phyloP scores from a whole-genome alignment of 2,329 filamentous ascomycete genomes.

The Pseudogymnoascus verrucosus region DNA sequence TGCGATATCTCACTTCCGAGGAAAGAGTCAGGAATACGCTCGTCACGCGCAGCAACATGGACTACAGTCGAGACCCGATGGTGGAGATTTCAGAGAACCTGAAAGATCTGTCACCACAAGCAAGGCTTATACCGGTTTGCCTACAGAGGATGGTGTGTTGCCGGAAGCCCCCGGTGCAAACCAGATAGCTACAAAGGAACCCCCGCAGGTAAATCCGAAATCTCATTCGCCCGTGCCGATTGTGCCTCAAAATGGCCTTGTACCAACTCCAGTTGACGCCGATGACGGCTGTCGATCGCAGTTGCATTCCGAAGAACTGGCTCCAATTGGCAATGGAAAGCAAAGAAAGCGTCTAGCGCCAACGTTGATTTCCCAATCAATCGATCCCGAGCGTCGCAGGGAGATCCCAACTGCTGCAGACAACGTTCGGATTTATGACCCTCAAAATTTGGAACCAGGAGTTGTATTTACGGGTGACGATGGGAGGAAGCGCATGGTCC shows the following conservation, averaged over 20 bases:
- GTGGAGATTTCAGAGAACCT: background rate
- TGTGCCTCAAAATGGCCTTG: background rate
- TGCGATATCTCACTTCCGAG: conserved; percentile 1
- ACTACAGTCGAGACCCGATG: background rate
- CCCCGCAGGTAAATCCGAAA: background rate
- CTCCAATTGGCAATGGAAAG: conserved; percentile 15
- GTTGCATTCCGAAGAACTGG: background rate
- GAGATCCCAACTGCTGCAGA: conserved; percentile 22
- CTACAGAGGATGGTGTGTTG: background rate
- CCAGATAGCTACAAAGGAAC: background rate
- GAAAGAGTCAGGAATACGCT: background rate
- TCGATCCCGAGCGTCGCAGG: conserved; percentile 18
- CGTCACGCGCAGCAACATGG: background rate
- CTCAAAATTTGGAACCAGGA: conserved; percentile 15
- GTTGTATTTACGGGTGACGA: conserved; percentile 16
- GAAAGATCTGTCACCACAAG: conserved; percentile 2
- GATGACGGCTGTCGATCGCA: background rate
- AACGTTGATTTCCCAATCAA: conserved; percentile 21
- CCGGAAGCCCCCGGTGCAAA: background rate
- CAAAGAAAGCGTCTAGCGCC: conserved; percentile 28
- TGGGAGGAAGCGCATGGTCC: conserved; percentile 18
- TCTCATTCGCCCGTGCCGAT: background rate
- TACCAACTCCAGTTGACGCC: background rate
- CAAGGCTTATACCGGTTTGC: background rate
- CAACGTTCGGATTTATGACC: conserved; percentile 13